phyloP scores from a whole-genome alignment of 208 protist genomes.

The Leishmania aethiopica region DNA sequence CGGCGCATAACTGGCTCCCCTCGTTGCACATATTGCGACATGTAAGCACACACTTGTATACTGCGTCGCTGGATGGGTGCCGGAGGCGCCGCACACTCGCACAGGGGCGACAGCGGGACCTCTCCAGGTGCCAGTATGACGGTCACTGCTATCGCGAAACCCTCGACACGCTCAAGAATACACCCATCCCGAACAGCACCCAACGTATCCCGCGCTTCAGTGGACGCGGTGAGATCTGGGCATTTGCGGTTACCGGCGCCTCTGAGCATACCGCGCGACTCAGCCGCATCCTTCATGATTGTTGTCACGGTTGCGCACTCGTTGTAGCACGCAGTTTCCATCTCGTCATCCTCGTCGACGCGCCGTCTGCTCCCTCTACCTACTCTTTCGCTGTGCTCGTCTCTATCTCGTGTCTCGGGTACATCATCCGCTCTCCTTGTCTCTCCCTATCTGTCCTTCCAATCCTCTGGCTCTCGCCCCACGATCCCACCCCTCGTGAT shows the following conservation, averaged over 20 bases:
- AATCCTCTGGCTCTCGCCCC: neutral
- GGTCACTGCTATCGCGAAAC: constrained; percentile 51
- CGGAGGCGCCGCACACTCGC: neutral
- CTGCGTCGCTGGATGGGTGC: neutral
- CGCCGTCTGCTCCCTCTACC: neutral
- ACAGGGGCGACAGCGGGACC: neutral
- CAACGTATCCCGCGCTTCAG: neutral
- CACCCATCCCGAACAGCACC: constrained; percentile 35
- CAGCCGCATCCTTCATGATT: neutral
- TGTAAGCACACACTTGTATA: neutral
- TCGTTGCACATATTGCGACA: neutral
- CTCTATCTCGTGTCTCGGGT: neutral
- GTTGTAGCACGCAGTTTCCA: neutral
- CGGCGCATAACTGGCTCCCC: neutral
- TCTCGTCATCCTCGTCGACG: neutral
- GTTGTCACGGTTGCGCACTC: neutral
- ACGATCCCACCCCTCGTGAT: neutral
- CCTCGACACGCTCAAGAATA: constrained; percentile 33
- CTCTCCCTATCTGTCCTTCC: neutral
- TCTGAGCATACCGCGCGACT: neutral
- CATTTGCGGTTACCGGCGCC: neutral
- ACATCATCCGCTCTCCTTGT: neutral
- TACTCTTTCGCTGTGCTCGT: neutral
- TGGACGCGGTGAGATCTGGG: neutral
- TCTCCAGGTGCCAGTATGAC: constrained; percentile 37